These are phyloP conservation scores for Luffa acutangula DNA, from an alignment of 306 rosid genomes.

Conservation along the genomic window DNA sequence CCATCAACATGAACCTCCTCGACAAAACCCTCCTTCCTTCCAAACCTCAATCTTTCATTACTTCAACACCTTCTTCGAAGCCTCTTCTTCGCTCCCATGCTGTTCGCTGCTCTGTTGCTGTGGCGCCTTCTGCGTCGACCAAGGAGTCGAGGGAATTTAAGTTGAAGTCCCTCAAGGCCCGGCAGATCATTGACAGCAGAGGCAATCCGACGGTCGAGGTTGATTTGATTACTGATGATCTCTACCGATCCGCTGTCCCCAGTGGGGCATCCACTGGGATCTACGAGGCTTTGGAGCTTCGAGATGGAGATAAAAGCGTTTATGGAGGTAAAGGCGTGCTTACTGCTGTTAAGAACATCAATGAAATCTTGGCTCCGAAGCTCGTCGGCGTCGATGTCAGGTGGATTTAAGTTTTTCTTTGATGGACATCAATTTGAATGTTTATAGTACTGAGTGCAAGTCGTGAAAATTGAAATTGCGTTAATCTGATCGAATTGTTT, in stretches of 20 bases:
- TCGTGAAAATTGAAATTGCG: not conserved
- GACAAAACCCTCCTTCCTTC: constrained; percentile 28
- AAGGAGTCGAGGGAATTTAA: constrained; percentile 25
- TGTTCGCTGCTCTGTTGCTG: constrained; percentile 41
- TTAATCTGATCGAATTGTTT: not conserved
- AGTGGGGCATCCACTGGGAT: constrained; percentile 98
- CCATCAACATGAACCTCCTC: constrained; percentile 36
- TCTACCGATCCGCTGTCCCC: constrained; percentile 93
- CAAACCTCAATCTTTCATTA: constrained; percentile 11
- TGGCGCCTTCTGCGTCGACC: constrained; percentile 23
- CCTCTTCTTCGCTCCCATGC: constrained; percentile 10
- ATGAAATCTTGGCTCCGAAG: constrained; percentile 66
- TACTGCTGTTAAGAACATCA: constrained; percentile 69
- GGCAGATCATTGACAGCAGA: constrained; percentile 93
- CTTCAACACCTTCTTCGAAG: constrained; percentile 8
- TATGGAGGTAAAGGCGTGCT: constrained; percentile 96
- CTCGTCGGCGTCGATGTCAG: constrained; percentile 82
- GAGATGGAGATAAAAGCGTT: constrained; percentile 72
- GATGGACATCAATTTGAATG: not conserved
- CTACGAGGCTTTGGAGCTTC: constrained; percentile 93
- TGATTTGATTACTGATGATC: constrained; percentile 69
- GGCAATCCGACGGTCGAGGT: constrained; percentile 98
- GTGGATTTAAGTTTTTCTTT: constrained; percentile 15
- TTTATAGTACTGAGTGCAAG: not conserved
- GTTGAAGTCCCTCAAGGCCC: constrained; percentile 72